phyloP scores from a whole-genome alignment of 192 early-diverging fungal genomes.

The Coemansia sp. region DNA sequence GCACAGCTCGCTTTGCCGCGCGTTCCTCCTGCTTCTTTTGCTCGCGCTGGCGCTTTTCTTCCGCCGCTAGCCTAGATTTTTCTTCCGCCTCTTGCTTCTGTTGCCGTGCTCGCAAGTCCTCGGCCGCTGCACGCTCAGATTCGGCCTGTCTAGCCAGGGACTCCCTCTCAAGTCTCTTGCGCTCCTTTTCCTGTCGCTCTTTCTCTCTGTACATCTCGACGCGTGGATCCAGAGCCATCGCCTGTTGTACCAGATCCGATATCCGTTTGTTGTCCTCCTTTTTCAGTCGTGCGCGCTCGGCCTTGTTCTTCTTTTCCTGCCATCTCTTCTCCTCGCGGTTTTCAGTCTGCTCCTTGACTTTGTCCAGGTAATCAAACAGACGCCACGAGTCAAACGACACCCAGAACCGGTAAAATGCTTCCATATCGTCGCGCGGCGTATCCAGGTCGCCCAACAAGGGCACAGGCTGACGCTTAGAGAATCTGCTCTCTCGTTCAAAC shows the following conservation, averaged over 20 bases:
- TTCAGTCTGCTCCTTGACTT: conserved; percentile 72
- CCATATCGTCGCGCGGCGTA: conserved; percentile 68
- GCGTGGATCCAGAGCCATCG: conserved; percentile 75
- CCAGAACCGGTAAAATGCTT: conserved; percentile 81
- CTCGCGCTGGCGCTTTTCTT: conserved; percentile 40
- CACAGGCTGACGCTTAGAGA: conserved; percentile 64
- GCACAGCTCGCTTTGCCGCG: conserved; percentile 31
- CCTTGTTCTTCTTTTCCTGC: conserved; percentile 77
- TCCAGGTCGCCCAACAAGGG: conserved; percentile 65
- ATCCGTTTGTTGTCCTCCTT: conserved; percentile 83
- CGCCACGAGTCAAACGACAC: conserved; percentile 78
- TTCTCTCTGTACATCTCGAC: conserved; percentile 73
- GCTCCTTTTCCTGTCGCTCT: conserved; percentile 62
- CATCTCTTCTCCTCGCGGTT: conserved; percentile 81
- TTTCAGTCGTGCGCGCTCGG: conserved; percentile 72
- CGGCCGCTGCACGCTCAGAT: conserved; percentile 29
- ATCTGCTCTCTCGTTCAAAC: conserved; percentile 75
- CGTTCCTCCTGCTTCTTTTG: conserved; percentile 53
- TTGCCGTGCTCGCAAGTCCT: conserved; percentile 28
- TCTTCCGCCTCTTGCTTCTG: conserved; percentile 21
- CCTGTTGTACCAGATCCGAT: conserved; percentile 66
- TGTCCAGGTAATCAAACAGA: conserved; percentile 80
- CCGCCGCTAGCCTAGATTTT: conserved; percentile 23
- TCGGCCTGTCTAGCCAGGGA: conserved; percentile 42
- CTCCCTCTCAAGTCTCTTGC: conserved; percentile 30